Evolutionary conservation across 345 rosid species (phyloP).

Genomic region (Sonneratia caseolaris): DNA sequence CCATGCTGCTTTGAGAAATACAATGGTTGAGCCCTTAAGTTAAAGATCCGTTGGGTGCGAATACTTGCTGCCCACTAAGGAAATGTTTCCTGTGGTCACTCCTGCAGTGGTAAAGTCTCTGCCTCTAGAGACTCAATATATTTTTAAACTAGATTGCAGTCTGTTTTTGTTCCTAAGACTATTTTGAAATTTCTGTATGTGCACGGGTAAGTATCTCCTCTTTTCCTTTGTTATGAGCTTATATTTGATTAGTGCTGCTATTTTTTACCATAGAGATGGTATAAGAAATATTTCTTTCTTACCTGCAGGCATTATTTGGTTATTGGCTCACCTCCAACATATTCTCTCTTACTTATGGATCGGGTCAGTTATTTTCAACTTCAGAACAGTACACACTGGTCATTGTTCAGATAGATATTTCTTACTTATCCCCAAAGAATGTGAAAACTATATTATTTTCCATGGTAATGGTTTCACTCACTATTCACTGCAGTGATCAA

Average conservation of each 20-base stretch:
- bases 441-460: neutral
- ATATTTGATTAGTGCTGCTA: neutral
- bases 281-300: neutral
- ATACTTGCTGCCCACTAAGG: neutral
- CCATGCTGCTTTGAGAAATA: no score
- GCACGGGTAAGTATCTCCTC: neutral
- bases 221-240: neutral
- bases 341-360: slow-evolving; percentile 33
- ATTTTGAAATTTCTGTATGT: neutral
- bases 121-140: neutral
- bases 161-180: neutral
- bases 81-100: neutral
- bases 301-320: slow-evolving; percentile 32
- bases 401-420: neutral
- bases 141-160: neutral
- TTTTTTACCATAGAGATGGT: neutral
- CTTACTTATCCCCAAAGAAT: neutral
- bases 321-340: slow-evolving; percentile 49
- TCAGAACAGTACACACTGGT: neutral
- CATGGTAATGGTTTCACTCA: neutral
- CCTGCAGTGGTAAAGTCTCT: neutral
- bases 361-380: slow-evolving; percentile 20
- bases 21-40: neutral
- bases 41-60: neutral
- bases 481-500: slow-evolving; percentile 18